Evolutionary conservation across 2,329 filamentous ascomycete species (phyloP).

Genomic region (Xylariaceae sp.): DNA sequence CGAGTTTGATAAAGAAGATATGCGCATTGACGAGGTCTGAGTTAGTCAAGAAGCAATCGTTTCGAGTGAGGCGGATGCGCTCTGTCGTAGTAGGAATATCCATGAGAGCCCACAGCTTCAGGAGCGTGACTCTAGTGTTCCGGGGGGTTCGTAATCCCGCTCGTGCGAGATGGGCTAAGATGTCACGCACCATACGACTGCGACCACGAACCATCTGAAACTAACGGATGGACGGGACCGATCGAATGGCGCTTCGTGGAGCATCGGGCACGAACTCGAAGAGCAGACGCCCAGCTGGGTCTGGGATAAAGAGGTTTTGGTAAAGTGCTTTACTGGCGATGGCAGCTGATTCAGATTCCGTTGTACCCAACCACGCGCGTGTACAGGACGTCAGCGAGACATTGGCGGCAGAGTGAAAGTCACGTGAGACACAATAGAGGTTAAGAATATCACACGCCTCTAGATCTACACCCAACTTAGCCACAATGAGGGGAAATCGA

Average conservation of each 20-base stretch:
- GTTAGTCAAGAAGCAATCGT: constrained; percentile 60
- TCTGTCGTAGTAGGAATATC: constrained; percentile 64
- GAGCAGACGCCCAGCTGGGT: constrained; percentile 23
- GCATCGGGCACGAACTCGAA: constrained; percentile 12
- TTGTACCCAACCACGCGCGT: constrained; percentile 1
- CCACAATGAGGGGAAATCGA: constrained; percentile 45
- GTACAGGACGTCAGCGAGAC: constrained; percentile 46
- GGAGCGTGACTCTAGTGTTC: constrained; percentile 53
- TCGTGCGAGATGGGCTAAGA: constrained; percentile 65
- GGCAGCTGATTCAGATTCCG: constrained; percentile 3
- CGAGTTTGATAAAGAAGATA: constrained; percentile 73
- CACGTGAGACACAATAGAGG: constrained; percentile 61
- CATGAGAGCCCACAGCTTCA: constrained; percentile 76
- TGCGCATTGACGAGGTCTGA: constrained; percentile 66
- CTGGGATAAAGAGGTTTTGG: constrained; percentile 30
- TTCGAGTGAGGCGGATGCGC: constrained; percentile 61
- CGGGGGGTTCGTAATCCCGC: constrained; percentile 62
- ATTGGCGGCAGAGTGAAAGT: constrained; percentile 60
- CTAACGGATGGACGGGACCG: constrained; percentile 70
- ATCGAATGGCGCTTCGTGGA: constrained; percentile 45
- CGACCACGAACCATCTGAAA: constrained; percentile 69
- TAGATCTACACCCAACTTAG: constrained; percentile 50
- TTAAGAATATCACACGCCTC: constrained; percentile 53
- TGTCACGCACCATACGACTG: constrained; percentile 62
- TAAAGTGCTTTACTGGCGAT: constrained; percentile 1